phyloP scores from a whole-genome alignment of 1,139 yeast genomes.

The Chernovozyma sophiae-reginae region DNA sequence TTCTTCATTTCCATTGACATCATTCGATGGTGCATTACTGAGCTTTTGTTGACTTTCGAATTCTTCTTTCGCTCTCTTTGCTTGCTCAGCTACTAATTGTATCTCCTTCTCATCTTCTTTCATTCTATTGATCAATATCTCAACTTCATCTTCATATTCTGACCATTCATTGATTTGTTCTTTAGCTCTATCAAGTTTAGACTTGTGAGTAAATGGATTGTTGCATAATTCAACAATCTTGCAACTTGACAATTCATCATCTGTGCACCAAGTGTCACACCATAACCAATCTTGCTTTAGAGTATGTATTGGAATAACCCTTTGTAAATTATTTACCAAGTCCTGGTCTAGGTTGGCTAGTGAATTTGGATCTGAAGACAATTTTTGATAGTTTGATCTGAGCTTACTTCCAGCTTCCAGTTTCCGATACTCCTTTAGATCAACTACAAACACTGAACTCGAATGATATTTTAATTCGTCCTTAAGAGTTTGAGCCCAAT shows the following conservation, averaged over 20 bases:
- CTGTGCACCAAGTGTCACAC: conserved; percentile 95
- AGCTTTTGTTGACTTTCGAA: not conserved
- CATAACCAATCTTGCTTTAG: conserved; percentile 83
- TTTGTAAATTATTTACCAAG: conserved; percentile 81
- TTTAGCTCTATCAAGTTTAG: conserved; percentile 67
- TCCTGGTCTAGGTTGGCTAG: conserved; percentile 87
- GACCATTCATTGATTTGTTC: conserved; percentile 79
- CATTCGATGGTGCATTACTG: not conserved
- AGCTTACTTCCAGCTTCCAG: conserved; percentile 72
- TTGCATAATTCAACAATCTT: conserved; percentile 81
- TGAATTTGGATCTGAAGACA: conserved; percentile 77
- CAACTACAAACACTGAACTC: conserved; percentile 81
- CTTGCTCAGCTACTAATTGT: conserved; percentile 7
- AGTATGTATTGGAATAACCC: conserved; percentile 60
- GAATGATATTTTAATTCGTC: conserved; percentile 69
- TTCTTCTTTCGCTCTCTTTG: conserved; percentile 3
- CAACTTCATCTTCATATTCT: conserved; percentile 54
- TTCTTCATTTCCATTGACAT: not conserved
- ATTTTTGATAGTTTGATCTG: conserved; percentile 80
- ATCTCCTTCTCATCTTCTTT: conserved; percentile 12
- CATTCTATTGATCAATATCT: conserved; percentile 12
- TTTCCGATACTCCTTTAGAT: conserved; percentile 60
- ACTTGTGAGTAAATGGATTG: conserved; percentile 76
- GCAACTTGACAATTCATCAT: conserved; percentile 54
- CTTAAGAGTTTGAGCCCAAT: conserved; percentile 69